A percentile compares a stretch with the other conserved stretches of the same genome.
Conservation (phyloP, 345 rosid genomes). For the Citrus mangshanensis region DNA sequence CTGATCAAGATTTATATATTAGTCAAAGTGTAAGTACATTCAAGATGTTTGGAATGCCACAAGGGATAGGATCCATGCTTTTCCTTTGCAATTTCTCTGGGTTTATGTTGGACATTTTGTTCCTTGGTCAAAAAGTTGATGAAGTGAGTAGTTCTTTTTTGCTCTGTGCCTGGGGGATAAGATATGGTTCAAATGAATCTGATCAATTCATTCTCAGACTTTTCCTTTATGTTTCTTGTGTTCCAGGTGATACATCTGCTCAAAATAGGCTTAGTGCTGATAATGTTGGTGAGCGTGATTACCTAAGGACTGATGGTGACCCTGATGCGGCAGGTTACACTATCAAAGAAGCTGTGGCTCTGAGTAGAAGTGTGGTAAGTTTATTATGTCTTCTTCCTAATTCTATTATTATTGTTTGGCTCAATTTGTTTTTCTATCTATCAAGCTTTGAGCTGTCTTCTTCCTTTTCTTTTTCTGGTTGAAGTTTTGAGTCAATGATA, state of each 20-base stretch:
- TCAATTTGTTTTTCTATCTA: neutral
- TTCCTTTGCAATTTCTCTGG: neutral
- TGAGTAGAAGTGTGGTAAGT: slow-evolving; percentile 79
- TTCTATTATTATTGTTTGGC: neutral
- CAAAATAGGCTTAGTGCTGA: slow-evolving; percentile 26
- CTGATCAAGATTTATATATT: neutral
- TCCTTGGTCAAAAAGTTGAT: slow-evolving; percentile 2
- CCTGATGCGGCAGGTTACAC: slow-evolving; percentile 91
- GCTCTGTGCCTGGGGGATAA: neutral
- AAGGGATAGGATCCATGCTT: neutral
- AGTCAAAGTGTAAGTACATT: neutral
- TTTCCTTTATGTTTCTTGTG: slow-evolving; percentile 11
- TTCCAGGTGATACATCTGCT: slow-evolving; percentile 39
- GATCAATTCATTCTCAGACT: neutral
- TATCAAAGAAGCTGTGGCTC: slow-evolving; percentile 76
- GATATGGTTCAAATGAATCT: neutral
- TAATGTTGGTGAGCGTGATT: slow-evolving; percentile 67
- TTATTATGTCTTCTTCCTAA: slow-evolving; percentile 16
- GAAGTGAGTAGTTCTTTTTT: neutral
- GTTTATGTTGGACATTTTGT: neutral
- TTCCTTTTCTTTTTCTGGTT: neutral
- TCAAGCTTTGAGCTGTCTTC: neutral
- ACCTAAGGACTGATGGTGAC: slow-evolving; percentile 84
- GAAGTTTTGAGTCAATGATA: neutral
- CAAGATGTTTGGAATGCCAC: neutral